phyloP scores from a whole-genome alignment of 768 basidiomycete genomes.

The Lactifluus pinguis region DNA sequence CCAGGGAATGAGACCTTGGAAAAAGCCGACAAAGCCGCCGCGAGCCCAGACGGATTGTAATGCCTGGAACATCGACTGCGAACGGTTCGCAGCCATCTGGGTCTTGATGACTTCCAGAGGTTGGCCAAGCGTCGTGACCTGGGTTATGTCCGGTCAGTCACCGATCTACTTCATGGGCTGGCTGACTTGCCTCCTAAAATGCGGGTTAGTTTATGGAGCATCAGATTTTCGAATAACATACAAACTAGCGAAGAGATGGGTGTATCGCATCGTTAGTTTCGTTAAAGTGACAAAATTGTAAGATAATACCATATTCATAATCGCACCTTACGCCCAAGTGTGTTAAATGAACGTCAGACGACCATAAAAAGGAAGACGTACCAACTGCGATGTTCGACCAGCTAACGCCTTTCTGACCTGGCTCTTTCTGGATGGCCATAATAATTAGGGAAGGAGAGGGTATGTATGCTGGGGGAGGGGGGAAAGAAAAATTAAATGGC shows the following conservation, averaged over 20 bases:
- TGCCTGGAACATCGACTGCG: constrained; percentile 84
- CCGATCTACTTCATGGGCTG: background rate
- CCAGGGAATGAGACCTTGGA: constrained; percentile 99
- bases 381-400: constrained; percentile 96
- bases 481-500: constrained; percentile 5
- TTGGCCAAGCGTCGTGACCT: constrained; percentile 98
- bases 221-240: constrained; percentile 21
- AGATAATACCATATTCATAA: constrained; percentile 91
- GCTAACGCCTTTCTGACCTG: constrained; percentile 84
- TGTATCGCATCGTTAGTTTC: constrained; percentile 5
- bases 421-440: constrained; percentile 81
- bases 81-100: constrained; percentile 97
- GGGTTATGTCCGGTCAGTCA: constrained; percentile 1
- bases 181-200: constrained; percentile 59
- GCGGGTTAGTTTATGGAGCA: constrained; percentile 12
- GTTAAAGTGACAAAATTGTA: background rate
- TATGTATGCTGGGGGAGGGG: constrained; percentile 7
- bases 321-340: constrained; percentile 50
- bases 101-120: constrained; percentile 98
- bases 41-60: constrained; percentile 82
- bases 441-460: constrained; percentile 12
- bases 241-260: constrained; percentile 24
- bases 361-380: constrained; percentile 33
- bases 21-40: constrained; percentile 85
- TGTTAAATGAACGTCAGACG: background rate